Percentiles rank a stretch among this genome's conserved stretches.
Conservation (phyloP, 1,284 basidiomycete species). For the Volvariella surrecta region DNA sequence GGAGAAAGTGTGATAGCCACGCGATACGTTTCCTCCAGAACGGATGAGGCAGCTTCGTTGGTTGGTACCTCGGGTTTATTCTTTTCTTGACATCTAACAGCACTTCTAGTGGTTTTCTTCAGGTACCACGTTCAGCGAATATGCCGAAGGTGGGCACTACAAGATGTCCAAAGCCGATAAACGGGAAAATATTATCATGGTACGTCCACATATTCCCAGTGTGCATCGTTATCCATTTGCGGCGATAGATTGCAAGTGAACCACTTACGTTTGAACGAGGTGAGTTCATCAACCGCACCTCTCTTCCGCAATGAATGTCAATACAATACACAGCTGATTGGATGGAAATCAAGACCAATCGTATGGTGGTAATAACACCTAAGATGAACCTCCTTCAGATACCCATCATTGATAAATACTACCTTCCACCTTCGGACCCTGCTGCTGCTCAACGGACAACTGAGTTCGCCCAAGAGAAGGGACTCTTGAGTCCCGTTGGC, state of each 20-base stretch:
- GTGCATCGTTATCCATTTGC: neutral
- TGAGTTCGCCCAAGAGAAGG: slow-evolving; percentile 70
- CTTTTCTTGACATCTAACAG: neutral
- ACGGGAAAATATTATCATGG: slow-evolving; percentile 90
- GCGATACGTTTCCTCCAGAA: slow-evolving; percentile 87
- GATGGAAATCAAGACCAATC: slow-evolving; percentile 96
- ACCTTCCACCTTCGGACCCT: slow-evolving; percentile 72
- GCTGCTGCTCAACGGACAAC: slow-evolving; percentile 52
- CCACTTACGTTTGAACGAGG: slow-evolving; percentile 93
- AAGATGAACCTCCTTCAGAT: slow-evolving; percentile 94
- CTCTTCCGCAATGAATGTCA: neutral
- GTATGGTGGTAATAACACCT: slow-evolving; percentile 85
- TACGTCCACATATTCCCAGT: too few species aligned
- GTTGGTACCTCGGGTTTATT: slow-evolving; percentile 28
- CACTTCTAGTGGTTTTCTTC: slow-evolving; percentile 82
- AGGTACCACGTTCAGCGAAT: slow-evolving; percentile 91
- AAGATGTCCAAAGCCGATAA: slow-evolving; percentile 96
- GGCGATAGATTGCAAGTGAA: slow-evolving; percentile 71
- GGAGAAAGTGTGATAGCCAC: slow-evolving; percentile 91
- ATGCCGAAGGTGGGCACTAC: slow-evolving; percentile 81
- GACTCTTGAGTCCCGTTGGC: slow-evolving; percentile 45
- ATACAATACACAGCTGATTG: slow-evolving; percentile 52
- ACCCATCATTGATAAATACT: slow-evolving; percentile 90
- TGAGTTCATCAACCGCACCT: slow-evolving; percentile 21
- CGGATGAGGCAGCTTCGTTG: slow-evolving; percentile 89